phyloP scores from a whole-genome alignment of 1,284 basidiomycete species.

The Cryptococcus amylolentus region DNA sequence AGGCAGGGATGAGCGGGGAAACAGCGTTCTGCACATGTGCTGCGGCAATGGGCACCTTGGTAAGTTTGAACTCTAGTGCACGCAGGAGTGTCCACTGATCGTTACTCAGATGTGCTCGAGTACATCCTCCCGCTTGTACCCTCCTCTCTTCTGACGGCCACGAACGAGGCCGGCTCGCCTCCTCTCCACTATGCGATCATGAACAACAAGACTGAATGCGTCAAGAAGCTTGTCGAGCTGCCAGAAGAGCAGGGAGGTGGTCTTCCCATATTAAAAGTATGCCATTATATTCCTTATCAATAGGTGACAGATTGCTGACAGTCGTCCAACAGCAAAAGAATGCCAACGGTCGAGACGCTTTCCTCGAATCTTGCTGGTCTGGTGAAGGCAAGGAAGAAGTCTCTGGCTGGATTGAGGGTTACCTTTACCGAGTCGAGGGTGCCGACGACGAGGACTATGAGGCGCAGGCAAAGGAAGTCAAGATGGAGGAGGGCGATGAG shows the following conservation, averaged over 20 bases:
- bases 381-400: slow-evolving; percentile 51
- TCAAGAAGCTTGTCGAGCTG: slow-evolving; percentile 61
- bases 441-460: slow-evolving; percentile 26
- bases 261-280: slow-evolving; percentile 41
- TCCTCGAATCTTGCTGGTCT: slow-evolving; percentile 44
- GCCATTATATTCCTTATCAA: slow-evolving; percentile 10
- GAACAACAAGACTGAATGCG: slow-evolving; percentile 67
- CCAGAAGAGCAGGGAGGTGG: slow-evolving; percentile 47
- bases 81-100: not conserved
- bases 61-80: slow-evolving; percentile 47
- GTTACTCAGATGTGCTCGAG: slow-evolving; percentile 61
- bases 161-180: slow-evolving; percentile 70
- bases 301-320: not conserved
- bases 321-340: slow-evolving; percentile 38
- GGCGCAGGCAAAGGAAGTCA: slow-evolving; percentile 17
- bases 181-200: slow-evolving; percentile 83
- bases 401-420: slow-evolving; percentile 50
- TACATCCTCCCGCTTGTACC: slow-evolving; percentile 65
- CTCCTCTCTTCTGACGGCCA: slow-evolving; percentile 57
- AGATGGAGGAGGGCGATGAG: slow-evolving; percentile 21
- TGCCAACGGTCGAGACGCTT: slow-evolving; percentile 41
- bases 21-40: slow-evolving; percentile 76
- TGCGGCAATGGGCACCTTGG: slow-evolving; percentile 81
- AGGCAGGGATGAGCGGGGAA: slow-evolving; percentile 69
- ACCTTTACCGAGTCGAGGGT: slow-evolving; percentile 40